Evolutionary conservation across 2,329 filamentous ascomycete genomes (phyloP).

Genomic region (Alternaria sp.): DNA sequence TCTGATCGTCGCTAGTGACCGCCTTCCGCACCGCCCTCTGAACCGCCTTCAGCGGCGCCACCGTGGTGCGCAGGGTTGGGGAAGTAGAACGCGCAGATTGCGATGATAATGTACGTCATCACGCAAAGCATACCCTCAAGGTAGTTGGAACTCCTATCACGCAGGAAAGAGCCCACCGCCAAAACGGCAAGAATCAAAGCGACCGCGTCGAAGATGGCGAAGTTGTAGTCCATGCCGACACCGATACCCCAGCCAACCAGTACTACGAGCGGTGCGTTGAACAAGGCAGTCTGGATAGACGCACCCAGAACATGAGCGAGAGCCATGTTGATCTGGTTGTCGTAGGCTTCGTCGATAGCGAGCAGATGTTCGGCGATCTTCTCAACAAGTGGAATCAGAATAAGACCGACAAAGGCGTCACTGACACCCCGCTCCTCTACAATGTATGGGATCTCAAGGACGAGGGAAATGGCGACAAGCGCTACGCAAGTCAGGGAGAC

Average conservation of each 20-base stretch:
- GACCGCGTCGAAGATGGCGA: conserved; percentile 86
- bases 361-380: conserved; percentile 86
- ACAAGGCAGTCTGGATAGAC: conserved; percentile 86
- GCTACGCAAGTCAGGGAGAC: conserved; percentile 75
- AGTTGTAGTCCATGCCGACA: conserved; percentile 76
- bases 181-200: conserved; percentile 85
- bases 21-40: conserved; percentile 4
- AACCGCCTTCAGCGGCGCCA: conserved; percentile 7
- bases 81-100: conserved; percentile 69
- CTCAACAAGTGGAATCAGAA: conserved; percentile 82
- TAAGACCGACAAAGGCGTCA: conserved; percentile 71
- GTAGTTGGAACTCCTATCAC: conserved; percentile 90
- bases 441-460: conserved; percentile 74
- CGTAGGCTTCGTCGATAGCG: conserved; percentile 84
- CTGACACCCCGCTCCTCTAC: conserved; percentile 61
- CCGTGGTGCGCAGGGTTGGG: conserved; percentile 57
- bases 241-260: conserved; percentile 82
- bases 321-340: conserved; percentile 84
- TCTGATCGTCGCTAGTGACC: conserved; percentile 1
- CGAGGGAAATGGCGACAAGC: conserved; percentile 76
- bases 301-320: conserved; percentile 86
- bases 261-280: conserved; percentile 85
- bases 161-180: conserved; percentile 85
- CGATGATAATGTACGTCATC: conserved; percentile 71
- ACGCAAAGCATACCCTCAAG: conserved; percentile 86